These are phyloP conservation scores for Citropsis articulata DNA, from an alignment of 345 rosid genomes.

Conservation along the genomic window DNA sequence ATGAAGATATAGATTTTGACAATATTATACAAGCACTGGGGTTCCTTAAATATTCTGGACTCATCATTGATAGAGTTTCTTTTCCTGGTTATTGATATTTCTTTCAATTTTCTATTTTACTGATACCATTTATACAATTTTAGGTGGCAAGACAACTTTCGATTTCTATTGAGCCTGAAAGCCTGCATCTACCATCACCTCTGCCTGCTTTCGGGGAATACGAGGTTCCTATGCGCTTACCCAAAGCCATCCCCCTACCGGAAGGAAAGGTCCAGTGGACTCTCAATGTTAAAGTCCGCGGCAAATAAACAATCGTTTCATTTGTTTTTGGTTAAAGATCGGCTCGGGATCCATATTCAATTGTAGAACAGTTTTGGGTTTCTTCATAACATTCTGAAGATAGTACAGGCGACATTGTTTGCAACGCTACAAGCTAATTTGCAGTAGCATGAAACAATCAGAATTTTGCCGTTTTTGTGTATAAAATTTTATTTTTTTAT, in stretches of 20 bases:
- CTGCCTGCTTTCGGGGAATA: slow-evolving; percentile 70
- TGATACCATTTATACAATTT: neutral
- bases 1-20: neutral
- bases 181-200: slow-evolving; percentile 55
- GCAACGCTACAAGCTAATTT: too few species aligned
- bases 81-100: neutral
- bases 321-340: neutral
- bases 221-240: slow-evolving; percentile 71
- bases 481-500: too few species aligned
- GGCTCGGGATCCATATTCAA: neutral
- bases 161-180: slow-evolving; percentile 72
- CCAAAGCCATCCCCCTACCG: slow-evolving; percentile 76
- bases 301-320: slow-evolving; percentile 36
- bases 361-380: neutral
- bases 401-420: too few species aligned
- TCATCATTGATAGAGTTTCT: neutral
- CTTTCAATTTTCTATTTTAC: neutral
- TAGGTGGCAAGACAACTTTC: slow-evolving; percentile 87
- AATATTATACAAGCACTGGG: neutral
- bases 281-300: slow-evolving; percentile 74
- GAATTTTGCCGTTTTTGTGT: too few species aligned
- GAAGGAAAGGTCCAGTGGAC: slow-evolving; percentile 78
- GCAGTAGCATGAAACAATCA: too few species aligned
- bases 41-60: neutral
- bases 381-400: too few species aligned